Evolutionary conservation across 805 yeast species (phyloP), one percentile per base, ranked within the genome.

Genomic region (Maudiozyma turicensis): DNA sequence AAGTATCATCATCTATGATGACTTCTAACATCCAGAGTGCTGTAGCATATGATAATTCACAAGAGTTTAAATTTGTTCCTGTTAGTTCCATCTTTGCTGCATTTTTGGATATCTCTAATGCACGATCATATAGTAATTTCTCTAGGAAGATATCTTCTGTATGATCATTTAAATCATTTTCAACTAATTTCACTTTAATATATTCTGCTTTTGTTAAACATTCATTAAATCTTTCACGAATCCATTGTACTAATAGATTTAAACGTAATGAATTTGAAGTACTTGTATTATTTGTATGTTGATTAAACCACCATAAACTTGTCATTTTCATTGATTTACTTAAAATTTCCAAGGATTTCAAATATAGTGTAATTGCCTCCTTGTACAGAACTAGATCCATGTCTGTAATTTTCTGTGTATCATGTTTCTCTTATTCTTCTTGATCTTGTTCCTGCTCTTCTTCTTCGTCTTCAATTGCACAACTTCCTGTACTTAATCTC

Each of bases 21-120:
- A 96, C 88, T 61, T 88, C 95, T 59, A 91, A 71, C 96, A 91
- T 88, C 97, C 97, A 91, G 47, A 91, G 78, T 0, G 96, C 82
- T 0, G 96, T 87, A 4, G 95, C 86, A 64, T 91, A 91, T 8
- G 91, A 85, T 50, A 86, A 68, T 66, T 90, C 96, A 67, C 97
- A 90, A 59, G 84, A 89, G 35, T 60, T 59, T 26, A 61, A 48
- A 47, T 57, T 54, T 48, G 80, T 84, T 43, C 86, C 86, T 40
- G 76, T 78, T 58, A 89, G 72, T 67, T 91, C 99, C 62, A 84
- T 81, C 49, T 85, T 83, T 0, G 98, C 98, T 0, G 98, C 96
- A 45, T 80, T 81, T 58, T 95, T 78, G 2, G 96, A 86, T 72
- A 90, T 86, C 60, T 91, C 98, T 59, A 91, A 74, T 2, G 98